Percentiles rank a stretch among this genome's conserved stretches.
Evolutionary conservation across 768 basidiomycete genomes (phyloP).

Genomic region (Clavaria fumosa): DNA sequence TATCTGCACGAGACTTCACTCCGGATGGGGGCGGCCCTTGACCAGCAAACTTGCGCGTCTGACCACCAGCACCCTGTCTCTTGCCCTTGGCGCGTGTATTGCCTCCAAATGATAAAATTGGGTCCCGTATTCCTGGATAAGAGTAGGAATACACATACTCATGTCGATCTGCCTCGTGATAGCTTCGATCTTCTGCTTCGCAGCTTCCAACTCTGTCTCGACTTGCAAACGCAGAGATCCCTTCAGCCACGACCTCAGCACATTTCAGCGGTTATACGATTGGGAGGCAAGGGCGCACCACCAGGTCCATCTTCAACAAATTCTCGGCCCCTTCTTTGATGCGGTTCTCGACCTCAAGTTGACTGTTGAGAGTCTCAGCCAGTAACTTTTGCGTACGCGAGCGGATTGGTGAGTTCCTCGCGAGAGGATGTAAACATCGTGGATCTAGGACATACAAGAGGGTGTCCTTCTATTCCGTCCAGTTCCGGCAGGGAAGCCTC

Average conservation of each 20-base stretch:
- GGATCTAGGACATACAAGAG: too few species aligned
- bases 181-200: constrained; percentile 53
- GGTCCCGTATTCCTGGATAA: neutral
- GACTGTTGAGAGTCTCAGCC: constrained; percentile 53
- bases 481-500: too few species aligned
- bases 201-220: constrained; percentile 61
- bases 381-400: constrained; percentile 14
- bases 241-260: constrained; percentile 17
- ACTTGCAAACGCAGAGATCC: constrained; percentile 57
- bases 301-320: constrained; percentile 52
- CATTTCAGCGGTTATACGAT: constrained; percentile 4
- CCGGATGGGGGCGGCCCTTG: constrained; percentile 9
- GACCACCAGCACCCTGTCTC: constrained; percentile 11
- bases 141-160: constrained; percentile 22
- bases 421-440: too few species aligned
- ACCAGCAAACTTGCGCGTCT: constrained; percentile 14
- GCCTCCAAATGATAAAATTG: constrained; percentile 13
- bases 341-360: constrained; percentile 59
- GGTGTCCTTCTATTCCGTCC: too few species aligned
- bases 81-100: constrained; percentile 17
- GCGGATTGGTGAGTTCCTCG: too few species aligned
- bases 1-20: constrained; percentile 11
- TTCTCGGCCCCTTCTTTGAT: constrained; percentile 91
- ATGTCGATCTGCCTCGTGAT: constrained; percentile 46
- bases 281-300: constrained; percentile 24